Percentiles rank a stretch among this genome's conserved stretches.
Evolutionary conservation across 2,329 filamentous ascomycete genomes (phyloP).

Genomic region (Fusarium begoniae): DNA sequence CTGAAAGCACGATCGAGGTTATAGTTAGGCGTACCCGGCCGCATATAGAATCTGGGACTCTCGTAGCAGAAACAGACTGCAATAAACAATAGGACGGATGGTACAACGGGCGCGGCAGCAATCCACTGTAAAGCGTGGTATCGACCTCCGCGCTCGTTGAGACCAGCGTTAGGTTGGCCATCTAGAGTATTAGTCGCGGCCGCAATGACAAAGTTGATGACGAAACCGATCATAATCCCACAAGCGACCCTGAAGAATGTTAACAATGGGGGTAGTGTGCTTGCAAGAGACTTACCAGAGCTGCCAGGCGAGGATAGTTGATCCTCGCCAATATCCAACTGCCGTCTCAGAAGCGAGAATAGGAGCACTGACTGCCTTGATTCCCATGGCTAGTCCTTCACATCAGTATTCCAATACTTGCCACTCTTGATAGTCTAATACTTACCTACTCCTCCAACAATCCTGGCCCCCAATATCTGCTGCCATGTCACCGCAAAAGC

Average conservation of each 20-base stretch:
- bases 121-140: conserved; percentile 43
- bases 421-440: not conserved
- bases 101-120: conserved; percentile 49
- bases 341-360: conserved; percentile 59
- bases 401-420: not conserved
- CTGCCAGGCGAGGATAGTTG: conserved; percentile 58
- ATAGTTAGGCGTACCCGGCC: conserved; percentile 44
- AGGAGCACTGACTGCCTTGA: conserved; percentile 59
- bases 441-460: conserved; percentile 29
- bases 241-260: conserved; percentile 31
- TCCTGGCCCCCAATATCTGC: conserved; percentile 44
- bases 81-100: conserved; percentile 46
- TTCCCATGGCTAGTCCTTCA: conserved; percentile 52
- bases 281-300: conserved; percentile 48
- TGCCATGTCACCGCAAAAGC: conserved; percentile 46
- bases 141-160: not conserved
- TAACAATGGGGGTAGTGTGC: not conserved
- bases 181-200: conserved; percentile 3
- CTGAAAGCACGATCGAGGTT: conserved; percentile 47
- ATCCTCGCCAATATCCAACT: conserved; percentile 58
- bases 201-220: conserved; percentile 32
- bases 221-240: conserved; percentile 40
- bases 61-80: conserved; percentile 52
- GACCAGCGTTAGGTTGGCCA: not conserved
- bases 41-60: conserved; percentile 53